phyloP scores from a whole-genome alignment of 2,329 filamentous ascomycete genomes.

The Epichloe gansuensis region DNA sequence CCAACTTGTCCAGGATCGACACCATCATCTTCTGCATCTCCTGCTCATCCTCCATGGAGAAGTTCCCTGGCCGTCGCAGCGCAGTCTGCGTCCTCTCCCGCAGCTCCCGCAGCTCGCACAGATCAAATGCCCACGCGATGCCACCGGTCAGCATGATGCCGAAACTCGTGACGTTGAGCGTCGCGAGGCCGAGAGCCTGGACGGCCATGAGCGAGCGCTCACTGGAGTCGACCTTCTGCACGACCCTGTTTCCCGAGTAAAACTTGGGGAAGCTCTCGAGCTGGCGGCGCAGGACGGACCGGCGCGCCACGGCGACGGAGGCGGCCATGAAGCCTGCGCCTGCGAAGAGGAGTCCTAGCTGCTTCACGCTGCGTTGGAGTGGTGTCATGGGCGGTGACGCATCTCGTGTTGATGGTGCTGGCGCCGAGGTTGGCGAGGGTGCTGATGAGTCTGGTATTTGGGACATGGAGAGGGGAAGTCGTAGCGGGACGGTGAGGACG shows the following conservation, averaged over 20 bases:
- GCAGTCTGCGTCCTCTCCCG: slow-evolving; percentile 34
- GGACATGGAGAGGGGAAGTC: neutral
- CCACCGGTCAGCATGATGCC: slow-evolving; percentile 65
- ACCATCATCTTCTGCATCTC: slow-evolving; percentile 51
- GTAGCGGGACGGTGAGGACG: neutral
- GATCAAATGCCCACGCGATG: slow-evolving; percentile 62
- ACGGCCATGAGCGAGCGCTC: slow-evolving; percentile 50
- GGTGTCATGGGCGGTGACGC: slow-evolving; percentile 28
- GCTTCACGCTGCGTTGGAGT: slow-evolving; percentile 32
- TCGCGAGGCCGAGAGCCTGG: slow-evolving; percentile 75
- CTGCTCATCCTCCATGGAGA: slow-evolving; percentile 38
- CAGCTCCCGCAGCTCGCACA: slow-evolving; percentile 56
- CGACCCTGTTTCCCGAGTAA: slow-evolving; percentile 47
- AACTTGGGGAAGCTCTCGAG: slow-evolving; percentile 53
- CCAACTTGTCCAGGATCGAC: slow-evolving; percentile 40
- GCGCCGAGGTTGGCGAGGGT: slow-evolving; percentile 8
- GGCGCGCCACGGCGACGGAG: slow-evolving; percentile 57
- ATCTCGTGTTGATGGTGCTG: slow-evolving; percentile 7
- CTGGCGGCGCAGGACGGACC: slow-evolving; percentile 53
- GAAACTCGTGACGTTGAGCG: slow-evolving; percentile 69
- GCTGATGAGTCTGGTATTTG: slow-evolving; percentile 3
- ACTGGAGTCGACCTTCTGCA: slow-evolving; percentile 14
- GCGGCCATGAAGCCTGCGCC: slow-evolving; percentile 65
- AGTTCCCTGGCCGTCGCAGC: slow-evolving; percentile 20
- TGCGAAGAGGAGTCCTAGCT: slow-evolving; percentile 58